These are phyloP conservation scores for Blastobotrys apis DNA, from an alignment of 1,139 yeast genomes.

Conservation along the genomic window DNA sequence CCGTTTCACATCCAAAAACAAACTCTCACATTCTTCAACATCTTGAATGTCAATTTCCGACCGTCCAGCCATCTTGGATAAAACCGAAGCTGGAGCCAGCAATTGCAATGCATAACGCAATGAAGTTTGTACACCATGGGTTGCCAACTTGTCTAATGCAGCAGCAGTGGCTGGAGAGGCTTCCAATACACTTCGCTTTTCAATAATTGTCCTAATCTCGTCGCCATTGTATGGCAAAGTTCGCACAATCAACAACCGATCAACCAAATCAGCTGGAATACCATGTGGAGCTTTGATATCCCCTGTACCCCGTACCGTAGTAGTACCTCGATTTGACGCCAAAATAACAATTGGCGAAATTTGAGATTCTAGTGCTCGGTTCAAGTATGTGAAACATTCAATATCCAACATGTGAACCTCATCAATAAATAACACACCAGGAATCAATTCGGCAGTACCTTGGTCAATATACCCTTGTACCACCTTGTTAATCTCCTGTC, in stretches of 20 bases:
- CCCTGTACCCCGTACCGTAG: constrained; percentile 88
- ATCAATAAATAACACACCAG: constrained; percentile 95
- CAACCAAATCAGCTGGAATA: constrained; percentile 90
- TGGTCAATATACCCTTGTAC: constrained; percentile 95
- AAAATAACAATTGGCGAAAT: constrained; percentile 93
- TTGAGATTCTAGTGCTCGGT: constrained; percentile 84
- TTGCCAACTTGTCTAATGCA: constrained; percentile 70
- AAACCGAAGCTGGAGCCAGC: constrained; percentile 83
- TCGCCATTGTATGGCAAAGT: constrained; percentile 82
- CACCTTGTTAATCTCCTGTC: constrained; percentile 90
- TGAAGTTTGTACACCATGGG: constrained; percentile 68
- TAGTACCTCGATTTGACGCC: constrained; percentile 93
- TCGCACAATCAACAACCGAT: constrained; percentile 83
- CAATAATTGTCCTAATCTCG: constrained; percentile 77
- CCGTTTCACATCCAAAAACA: constrained; percentile 86
- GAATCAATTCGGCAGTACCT: constrained; percentile 96
- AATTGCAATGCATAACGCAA: constrained; percentile 89
- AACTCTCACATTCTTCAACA: constrained; percentile 77
- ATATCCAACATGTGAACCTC: constrained; percentile 97
- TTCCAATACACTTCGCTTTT: constrained; percentile 76
- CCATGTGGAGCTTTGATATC: constrained; percentile 93
- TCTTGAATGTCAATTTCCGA: constrained; percentile 65
- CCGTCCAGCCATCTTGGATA: constrained; percentile 71
- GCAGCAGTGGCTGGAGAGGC: constrained; percentile 56
- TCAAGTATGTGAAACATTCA: constrained; percentile 90